phyloP scores from a whole-genome alignment of 1,139 yeast genomes.

The Torulaspora pretoriensis region DNA sequence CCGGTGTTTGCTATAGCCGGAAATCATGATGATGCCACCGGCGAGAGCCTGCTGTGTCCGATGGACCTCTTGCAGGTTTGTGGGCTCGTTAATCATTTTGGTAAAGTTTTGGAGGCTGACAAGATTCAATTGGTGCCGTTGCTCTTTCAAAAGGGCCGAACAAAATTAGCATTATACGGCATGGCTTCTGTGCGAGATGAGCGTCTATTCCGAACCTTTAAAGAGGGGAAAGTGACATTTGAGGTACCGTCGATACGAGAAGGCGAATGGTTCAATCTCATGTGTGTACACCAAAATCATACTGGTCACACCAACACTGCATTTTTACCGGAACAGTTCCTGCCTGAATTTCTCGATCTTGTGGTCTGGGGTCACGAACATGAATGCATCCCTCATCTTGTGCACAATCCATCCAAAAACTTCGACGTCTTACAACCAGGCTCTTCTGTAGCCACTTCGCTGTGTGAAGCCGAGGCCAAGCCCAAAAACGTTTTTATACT shows the following conservation, averaged over 20 bases:
- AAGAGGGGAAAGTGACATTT: slow-evolving; percentile 76
- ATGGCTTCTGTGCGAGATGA: slow-evolving; percentile 88
- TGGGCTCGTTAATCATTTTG: slow-evolving; percentile 87
- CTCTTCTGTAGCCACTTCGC: slow-evolving; percentile 87
- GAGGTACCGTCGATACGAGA: slow-evolving; percentile 59
- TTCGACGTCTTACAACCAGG: slow-evolving; percentile 91
- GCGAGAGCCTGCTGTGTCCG: slow-evolving; percentile 81
- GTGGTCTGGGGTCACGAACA: slow-evolving; percentile 98
- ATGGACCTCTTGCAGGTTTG: slow-evolving; percentile 77
- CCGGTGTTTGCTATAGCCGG: slow-evolving; percentile 95
- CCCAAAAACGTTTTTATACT: slow-evolving; percentile 72
- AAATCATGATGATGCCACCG: slow-evolving; percentile 96
- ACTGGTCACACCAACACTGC: slow-evolving; percentile 76
- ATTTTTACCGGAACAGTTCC: slow-evolving; percentile 74
- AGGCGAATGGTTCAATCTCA: slow-evolving; percentile 74
- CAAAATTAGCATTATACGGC: slow-evolving; percentile 85
- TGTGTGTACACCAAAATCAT: slow-evolving; percentile 92
- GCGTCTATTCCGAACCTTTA: slow-evolving; percentile 72
- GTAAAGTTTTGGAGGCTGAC: slow-evolving; percentile 74
- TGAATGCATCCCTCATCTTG: slow-evolving; percentile 78
- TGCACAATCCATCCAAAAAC: slow-evolving; percentile 58
- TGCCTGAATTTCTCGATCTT: slow-evolving; percentile 77
- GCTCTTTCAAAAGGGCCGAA: slow-evolving; percentile 72
- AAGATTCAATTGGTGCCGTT: slow-evolving; percentile 73
- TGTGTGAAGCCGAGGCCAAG: slow-evolving; percentile 79